Evolutionary conservation across 2,329 filamentous ascomycete genomes (phyloP).

Genomic region (Neofusicoccum sp.): DNA sequence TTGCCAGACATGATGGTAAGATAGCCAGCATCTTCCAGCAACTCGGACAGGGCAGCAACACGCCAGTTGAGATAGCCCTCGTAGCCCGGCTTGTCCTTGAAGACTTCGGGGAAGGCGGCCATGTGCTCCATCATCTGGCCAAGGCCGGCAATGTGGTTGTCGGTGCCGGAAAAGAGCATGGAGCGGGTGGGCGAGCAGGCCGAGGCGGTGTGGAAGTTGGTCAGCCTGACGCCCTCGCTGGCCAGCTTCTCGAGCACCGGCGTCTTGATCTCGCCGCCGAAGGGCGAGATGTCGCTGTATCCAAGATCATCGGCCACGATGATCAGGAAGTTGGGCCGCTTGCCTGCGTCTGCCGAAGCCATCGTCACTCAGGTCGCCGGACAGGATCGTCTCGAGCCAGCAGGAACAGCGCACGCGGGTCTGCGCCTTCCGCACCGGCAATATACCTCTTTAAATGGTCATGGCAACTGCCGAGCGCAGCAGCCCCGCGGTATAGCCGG

Average conservation of each 20-base stretch:
- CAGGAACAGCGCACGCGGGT: too few species aligned
- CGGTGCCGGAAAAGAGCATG: conserved; percentile 17
- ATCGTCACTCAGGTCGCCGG: too few species aligned
- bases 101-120: neutral
- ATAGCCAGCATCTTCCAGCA: conserved; percentile 15
- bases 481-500: too few species aligned
- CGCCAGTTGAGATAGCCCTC: conserved; percentile 16
- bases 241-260: conserved; percentile 19
- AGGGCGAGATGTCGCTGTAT: conserved; percentile 19
- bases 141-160: conserved; percentile 19
- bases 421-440: too few species aligned
- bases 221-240: conserved; percentile 11
- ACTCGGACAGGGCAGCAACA: conserved; percentile 14
- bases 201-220: conserved; percentile 18
- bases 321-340: conserved; percentile 27
- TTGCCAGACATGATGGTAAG: conserved; percentile 7
- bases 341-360: too few species aligned
- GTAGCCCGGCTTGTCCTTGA: conserved; percentile 13
- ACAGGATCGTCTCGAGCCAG: too few species aligned
- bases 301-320: conserved; percentile 27
- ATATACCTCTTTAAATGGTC: too few species aligned
- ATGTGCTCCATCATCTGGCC: conserved; percentile 15
- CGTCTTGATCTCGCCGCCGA: conserved; percentile 20
- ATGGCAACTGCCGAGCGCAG: too few species aligned
- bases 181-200: conserved; percentile 22